Evolutionary conservation across 192 early-diverging fungal species (phyloP).

Genomic region (Coemansia sp.): DNA sequence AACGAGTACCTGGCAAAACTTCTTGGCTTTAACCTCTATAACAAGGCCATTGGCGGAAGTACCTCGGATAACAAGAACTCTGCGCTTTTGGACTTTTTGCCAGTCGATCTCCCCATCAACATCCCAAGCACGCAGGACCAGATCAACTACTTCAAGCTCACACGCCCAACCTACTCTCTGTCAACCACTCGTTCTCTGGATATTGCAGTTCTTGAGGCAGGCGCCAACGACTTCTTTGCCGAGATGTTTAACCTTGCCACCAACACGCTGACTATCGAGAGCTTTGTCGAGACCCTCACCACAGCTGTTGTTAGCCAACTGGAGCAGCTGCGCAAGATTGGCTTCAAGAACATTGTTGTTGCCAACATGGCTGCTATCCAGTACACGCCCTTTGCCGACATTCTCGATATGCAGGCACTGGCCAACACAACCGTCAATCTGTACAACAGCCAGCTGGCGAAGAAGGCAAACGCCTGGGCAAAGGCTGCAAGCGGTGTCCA

Average conservation of each 20-base stretch:
- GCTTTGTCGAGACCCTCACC: constrained; percentile 28
- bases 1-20: constrained; percentile 44
- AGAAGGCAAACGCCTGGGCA: constrained; percentile 34
- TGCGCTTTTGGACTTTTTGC: constrained; percentile 12
- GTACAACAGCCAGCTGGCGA: constrained; percentile 30
- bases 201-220: constrained; percentile 33
- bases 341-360: constrained; percentile 48
- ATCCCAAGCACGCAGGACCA: constrained; percentile 44
- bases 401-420: constrained; percentile 15
- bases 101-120: constrained; percentile 15
- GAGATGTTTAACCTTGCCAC: constrained; percentile 24
- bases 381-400: constrained; percentile 30
- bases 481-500: constrained; percentile 15
- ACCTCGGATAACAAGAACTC: constrained; percentile 28
- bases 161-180: constrained; percentile 10
- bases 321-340: constrained; percentile 32
- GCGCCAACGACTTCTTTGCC: constrained; percentile 41
- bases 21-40: constrained; percentile 21
- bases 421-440: constrained; percentile 26
- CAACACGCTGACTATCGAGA: constrained; percentile 14
- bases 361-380: constrained; percentile 38
- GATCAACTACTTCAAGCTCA: constrained; percentile 35
- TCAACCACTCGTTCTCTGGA: constrained; percentile 20
- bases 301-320: constrained; percentile 28
- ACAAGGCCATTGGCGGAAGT: constrained; percentile 29